Conservation (phyloP, 2,329 filamentous ascomycete species). For the Cylindrodendrum hubeiense region DNA sequence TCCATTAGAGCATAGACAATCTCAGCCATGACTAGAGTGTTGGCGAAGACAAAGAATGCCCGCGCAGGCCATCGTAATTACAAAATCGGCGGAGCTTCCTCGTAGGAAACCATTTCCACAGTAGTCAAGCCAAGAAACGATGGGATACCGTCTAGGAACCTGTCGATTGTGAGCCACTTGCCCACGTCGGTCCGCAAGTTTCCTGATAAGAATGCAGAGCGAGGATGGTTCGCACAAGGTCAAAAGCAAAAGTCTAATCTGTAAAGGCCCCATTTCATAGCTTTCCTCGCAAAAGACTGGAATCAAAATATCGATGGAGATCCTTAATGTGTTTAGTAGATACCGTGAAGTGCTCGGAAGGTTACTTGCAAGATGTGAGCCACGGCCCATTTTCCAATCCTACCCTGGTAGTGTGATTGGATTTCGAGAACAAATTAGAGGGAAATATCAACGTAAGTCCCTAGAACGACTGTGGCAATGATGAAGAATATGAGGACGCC, state of each 20-base stretch:
- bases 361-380: constrained; percentile 29
- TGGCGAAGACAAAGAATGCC: constrained; percentile 28
- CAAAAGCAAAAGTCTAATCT: constrained; percentile 21
- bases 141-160: constrained; percentile 22
- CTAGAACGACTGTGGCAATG: constrained; percentile 24
- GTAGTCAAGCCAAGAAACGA: constrained; percentile 20
- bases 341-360: too few relatives aligned
- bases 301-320: constrained; percentile 25
- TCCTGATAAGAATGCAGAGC: constrained; percentile 21
- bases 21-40: constrained; percentile 32
- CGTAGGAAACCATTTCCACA: constrained; percentile 7
- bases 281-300: constrained; percentile 21
- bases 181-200: constrained; percentile 26
- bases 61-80: constrained; percentile 25
- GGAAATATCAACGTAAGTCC: constrained; percentile 32
- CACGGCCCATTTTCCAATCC: constrained; percentile 16
- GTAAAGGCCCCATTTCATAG: constrained; percentile 11
- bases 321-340: constrained; percentile 15
- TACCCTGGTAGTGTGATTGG: constrained; percentile 5
- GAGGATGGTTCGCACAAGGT: constrained; percentile 27
- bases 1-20: constrained; percentile 19
- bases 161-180: constrained; percentile 22
- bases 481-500: constrained; percentile 24
- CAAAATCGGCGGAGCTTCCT: constrained; percentile 6
- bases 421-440: constrained; percentile 30